Conservation (phyloP, 192 early-diverging fungal species). For the Coemansia sp. region DNA sequence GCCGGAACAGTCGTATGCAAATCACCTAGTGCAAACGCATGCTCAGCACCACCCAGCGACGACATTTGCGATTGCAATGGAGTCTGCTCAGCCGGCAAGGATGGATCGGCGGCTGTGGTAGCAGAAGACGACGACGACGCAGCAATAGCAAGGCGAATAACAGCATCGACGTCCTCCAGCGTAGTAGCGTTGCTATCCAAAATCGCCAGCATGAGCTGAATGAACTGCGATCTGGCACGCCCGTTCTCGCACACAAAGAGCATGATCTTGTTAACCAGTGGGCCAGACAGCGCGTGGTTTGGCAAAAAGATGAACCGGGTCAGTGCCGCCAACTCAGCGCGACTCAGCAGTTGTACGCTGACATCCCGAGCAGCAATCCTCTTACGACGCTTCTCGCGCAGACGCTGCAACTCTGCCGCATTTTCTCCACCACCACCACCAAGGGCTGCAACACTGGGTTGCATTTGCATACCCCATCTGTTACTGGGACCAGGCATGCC, state of each 20-base stretch:
- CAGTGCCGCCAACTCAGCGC: constrained; percentile 76
- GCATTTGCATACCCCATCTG: constrained; percentile 1
- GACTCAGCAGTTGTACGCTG: constrained; percentile 69
- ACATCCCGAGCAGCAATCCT: constrained; percentile 54
- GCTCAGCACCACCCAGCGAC: constrained; percentile 28
- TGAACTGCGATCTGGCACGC: constrained; percentile 78
- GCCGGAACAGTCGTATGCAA: constrained; percentile 68
- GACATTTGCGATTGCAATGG: constrained; percentile 20
- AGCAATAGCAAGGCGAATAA: constrained; percentile 33
- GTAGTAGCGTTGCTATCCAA: constrained; percentile 68
- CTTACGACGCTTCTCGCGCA: constrained; percentile 43
- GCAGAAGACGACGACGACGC: background rate
- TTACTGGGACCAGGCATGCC: constrained; percentile 17
- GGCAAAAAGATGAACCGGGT: constrained; percentile 87
- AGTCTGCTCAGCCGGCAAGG: constrained; percentile 13
- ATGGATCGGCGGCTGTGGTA: constrained; percentile 17
- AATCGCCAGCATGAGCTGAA: constrained; percentile 84
- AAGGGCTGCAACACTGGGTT: background rate
- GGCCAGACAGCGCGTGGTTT: constrained; percentile 74
- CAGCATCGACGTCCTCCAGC: constrained; percentile 35
- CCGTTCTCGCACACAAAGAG: constrained; percentile 83
- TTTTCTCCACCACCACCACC: background rate
- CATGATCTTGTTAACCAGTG: constrained; percentile 39
- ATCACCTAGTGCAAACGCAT: constrained; percentile 49
- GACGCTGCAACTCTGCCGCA: constrained; percentile 21